Conservation (phyloP, 805 yeast species). For the Yamadazyma philogaea region DNA sequence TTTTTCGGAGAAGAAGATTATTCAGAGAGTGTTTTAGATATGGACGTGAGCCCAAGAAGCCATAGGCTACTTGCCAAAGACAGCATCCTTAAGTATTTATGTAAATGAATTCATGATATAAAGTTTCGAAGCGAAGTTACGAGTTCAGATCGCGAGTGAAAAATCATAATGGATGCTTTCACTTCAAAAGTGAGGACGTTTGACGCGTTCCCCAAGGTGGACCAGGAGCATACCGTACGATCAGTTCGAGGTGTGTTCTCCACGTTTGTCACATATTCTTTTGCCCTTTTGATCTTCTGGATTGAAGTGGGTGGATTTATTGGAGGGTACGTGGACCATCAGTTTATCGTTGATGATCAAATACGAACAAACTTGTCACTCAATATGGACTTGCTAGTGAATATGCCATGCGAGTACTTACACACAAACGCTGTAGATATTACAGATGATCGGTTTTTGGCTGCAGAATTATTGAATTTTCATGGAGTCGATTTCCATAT, state of each 20-base stretch:
- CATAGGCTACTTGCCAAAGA: background rate
- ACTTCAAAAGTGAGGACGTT: conserved; percentile 41
- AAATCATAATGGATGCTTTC: conserved; percentile 31
- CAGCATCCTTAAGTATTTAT: background rate
- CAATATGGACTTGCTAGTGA: conserved; percentile 76
- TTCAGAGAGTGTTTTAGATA: conserved; percentile 51
- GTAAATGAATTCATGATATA: background rate
- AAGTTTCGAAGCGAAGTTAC: background rate
- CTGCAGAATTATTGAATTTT: conserved; percentile 69
- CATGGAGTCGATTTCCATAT: conserved; percentile 60
- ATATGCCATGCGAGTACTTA: conserved; percentile 77
- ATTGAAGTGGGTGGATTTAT: conserved; percentile 79
- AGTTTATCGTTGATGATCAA: conserved; percentile 67
- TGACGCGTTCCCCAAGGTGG: conserved; percentile 47
- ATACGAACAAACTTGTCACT: conserved; percentile 58
- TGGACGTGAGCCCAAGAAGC: conserved; percentile 20
- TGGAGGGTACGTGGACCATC: conserved; percentile 78
- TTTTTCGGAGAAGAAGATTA: conserved; percentile 58
- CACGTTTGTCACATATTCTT: conserved; percentile 59
- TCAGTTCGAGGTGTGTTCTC: conserved; percentile 76
- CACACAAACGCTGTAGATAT: conserved; percentile 75
- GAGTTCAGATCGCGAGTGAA: conserved; percentile 2
- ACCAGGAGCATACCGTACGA: conserved; percentile 58
- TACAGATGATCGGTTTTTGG: conserved; percentile 74
- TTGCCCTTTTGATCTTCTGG: conserved; percentile 70